Base-by-base conservation (phyloP, 805 yeast genomes). In the Debaryomyces prosopidis region DNA sequence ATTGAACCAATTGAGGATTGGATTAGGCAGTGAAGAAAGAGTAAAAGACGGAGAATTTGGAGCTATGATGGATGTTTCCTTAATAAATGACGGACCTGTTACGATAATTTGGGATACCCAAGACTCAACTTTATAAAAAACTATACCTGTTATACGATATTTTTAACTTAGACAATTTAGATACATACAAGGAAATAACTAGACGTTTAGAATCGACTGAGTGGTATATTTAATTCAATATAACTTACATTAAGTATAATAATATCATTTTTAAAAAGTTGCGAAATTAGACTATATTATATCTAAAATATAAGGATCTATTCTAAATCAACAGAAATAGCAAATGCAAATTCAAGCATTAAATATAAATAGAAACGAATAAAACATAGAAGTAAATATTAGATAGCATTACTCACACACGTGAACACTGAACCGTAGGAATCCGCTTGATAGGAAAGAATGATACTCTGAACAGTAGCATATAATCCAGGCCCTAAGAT, bases 31-130 rank as follows among this genome's bases (percentile, higher is more conserved):
- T 1, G 82, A 75, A 0, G 60, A 57, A 5, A 80, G 79, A 39
- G 96, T 90, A 3, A 77, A 84, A 51, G 97, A 91, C 56, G 99
- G 99, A 2, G 73, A 80, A 44, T 94, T 94, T 62, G 99, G 98
- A 0, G 98, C 92, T 9, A 88, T 92, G 96, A 94, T 94, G 99
- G 96, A 89, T 51, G 97, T 95, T 12, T 77, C 78, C 1, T 65
- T 92, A 48, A 81, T 85, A 11, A 94, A 94, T 58, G 97, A 92
- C 57, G 98, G 98, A 1, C 98, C 98, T 0, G 89, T 88, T 0
- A 92, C 98, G 0, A 85, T 92, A 27, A 78, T 84, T 16, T 78
- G 86, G 69, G 97, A 91, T 60, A 85, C 92, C 1, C 76, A 66
- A 40, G 80, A 79, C 35, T 40, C 44, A 9, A 43, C 48, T 8